Conservation (phyloP, 2,329 filamentous ascomycete species). For the Zymoseptoria crescenta region DNA sequence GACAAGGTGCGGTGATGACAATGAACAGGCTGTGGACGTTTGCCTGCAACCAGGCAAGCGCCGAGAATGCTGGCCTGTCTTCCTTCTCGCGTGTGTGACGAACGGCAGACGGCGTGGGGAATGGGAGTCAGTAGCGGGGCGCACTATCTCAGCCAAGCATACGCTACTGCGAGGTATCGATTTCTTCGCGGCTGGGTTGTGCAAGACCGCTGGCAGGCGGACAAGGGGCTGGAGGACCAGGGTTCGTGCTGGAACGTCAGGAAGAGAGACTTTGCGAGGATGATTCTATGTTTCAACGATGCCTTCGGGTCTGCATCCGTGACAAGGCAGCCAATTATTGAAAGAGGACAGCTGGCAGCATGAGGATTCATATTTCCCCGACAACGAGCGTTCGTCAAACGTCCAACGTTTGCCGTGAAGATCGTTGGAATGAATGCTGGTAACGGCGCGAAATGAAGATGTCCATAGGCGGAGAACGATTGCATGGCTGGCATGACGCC, state of each 20-base stretch:
- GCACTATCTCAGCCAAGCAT: not conserved
- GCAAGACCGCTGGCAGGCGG: not conserved
- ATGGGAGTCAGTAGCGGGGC: not conserved
- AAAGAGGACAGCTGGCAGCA: not conserved
- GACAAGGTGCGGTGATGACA: not conserved
- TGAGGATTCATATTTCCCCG: not conserved
- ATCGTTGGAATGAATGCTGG: not conserved
- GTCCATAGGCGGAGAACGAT: not conserved
- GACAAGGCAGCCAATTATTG: not conserved
- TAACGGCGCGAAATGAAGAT: not conserved
- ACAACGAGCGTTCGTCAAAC: not conserved
- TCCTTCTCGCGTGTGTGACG: not conserved
- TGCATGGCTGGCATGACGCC: not conserved
- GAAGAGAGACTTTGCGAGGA: not conserved
- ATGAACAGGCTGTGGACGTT: not conserved
- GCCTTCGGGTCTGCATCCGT: not conserved
- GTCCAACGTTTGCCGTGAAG: not conserved
- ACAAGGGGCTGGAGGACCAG: not conserved
- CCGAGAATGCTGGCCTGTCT: not conserved
- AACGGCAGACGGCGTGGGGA: not conserved
- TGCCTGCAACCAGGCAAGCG: not conserved
- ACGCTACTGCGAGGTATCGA: not conserved
- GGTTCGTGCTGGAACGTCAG: too few species aligned
- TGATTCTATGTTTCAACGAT: not conserved
- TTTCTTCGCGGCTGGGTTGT: not conserved